Percentiles rank a stretch among this genome's conserved stretches.
Evolutionary conservation across 495 filamentous ascomycete species (phyloP).

Genomic region (Xylaria longipes): DNA sequence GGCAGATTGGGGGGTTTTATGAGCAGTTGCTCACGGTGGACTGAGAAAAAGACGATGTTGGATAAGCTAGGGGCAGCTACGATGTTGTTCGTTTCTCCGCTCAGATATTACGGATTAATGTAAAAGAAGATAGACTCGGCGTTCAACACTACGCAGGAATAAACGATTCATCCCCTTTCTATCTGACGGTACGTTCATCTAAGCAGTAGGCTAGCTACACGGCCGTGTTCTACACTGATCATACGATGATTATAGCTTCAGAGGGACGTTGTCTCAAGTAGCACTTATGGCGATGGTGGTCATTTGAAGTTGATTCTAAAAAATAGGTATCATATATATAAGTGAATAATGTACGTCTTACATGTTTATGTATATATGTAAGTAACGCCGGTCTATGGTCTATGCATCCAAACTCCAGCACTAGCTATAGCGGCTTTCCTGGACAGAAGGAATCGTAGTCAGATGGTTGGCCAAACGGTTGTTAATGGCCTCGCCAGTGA

Average conservation of each 20-base stretch:
- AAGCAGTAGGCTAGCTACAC: background rate
- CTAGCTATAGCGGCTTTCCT: slow-evolving; percentile 4
- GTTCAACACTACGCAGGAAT: background rate
- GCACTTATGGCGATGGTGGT: background rate
- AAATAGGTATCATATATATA: background rate
- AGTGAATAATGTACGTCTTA: background rate
- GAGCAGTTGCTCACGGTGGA: background rate
- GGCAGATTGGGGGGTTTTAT: background rate
- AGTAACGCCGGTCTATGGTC: background rate
- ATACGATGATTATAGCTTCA: background rate
- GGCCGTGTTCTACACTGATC: background rate
- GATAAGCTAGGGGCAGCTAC: background rate
- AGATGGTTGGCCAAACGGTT: background rate
- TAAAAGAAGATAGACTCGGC: background rate
- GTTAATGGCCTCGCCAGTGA: background rate
- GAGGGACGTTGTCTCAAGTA: background rate
- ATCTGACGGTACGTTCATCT: background rate
- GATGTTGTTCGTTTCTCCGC: background rate
- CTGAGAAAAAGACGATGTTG: background rate
- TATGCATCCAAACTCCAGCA: background rate
- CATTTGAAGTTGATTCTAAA: background rate
- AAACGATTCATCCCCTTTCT: background rate
- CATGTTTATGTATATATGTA: slow-evolving; percentile 2
- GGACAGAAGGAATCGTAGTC: slow-evolving; percentile 16
- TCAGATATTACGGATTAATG: background rate